A percentile compares a stretch with the other conserved stretches of the same genome.
Conservation (phyloP, 176 grass and related monocot species). For the Melocanna baccifera region DNA sequence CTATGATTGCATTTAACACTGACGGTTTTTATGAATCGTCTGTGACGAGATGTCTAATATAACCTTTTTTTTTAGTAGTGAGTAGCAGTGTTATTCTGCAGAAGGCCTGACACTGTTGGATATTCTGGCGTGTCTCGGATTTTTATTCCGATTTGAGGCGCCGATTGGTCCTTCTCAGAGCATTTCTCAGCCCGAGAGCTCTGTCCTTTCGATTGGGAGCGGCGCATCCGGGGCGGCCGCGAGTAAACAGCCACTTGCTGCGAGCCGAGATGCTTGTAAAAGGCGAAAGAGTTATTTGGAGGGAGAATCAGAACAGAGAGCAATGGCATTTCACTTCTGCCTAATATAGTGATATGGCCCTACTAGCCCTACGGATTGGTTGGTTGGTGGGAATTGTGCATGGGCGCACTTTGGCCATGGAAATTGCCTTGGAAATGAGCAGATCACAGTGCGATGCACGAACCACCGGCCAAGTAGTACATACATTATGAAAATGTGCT, state of each 20-base stretch:
- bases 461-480: neutral
- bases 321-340: conserved; percentile 12
- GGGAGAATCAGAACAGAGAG: neutral
- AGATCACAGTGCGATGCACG: conserved; percentile 3
- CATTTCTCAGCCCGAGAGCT: neutral
- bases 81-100: conserved; percentile 34
- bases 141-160: conserved; percentile 24
- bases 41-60: too few species aligned
- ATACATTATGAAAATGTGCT: conserved; percentile 12
- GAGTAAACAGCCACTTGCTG: conserved; percentile 2
- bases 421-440: conserved; percentile 22
- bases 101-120: conserved; percentile 2
- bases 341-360: neutral
- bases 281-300: neutral
- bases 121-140: neutral
- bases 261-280: conserved; percentile 1
- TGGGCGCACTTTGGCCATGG: neutral
- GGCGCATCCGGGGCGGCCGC: neutral
- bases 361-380: neutral
- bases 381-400: neutral
- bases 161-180: neutral
- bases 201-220: neutral
- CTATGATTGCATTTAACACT: too few species aligned
- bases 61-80: too few species aligned
- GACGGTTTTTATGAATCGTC: too few species aligned